Evolutionary conservation across 1,139 yeast species (phyloP).

Genomic region (Protomyces inundatus): DNA sequence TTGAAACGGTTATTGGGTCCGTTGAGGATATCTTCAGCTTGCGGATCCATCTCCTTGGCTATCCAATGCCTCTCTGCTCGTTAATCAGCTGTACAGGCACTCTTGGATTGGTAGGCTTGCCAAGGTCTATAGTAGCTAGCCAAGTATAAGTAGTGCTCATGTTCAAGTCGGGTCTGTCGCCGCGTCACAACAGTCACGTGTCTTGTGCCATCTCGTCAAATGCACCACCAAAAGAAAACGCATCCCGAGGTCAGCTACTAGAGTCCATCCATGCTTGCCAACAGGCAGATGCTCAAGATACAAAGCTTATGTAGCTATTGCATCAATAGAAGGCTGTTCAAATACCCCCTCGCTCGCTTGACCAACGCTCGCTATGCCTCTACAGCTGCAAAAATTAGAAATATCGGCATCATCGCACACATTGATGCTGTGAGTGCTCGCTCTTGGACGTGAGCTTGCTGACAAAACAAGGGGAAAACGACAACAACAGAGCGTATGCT

Average conservation of each 20-base stretch:
- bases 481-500: conserved; percentile 90
- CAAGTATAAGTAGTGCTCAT: too few relatives aligned
- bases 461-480: conserved; percentile 67
- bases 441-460: background rate
- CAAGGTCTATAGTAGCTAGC: too few relatives aligned
- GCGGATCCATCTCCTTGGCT: background rate
- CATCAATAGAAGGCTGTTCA: background rate
- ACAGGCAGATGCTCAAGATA: too few relatives aligned
- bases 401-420: conserved; percentile 76
- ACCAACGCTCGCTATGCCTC: background rate
- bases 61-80: too few relatives aligned
- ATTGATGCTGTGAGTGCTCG: conserved; percentile 53
- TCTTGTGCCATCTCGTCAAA: too few relatives aligned
- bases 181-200: too few relatives aligned
- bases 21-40: background rate
- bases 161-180: too few relatives aligned
- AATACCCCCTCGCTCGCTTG: background rate
- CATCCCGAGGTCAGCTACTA: too few relatives aligned
- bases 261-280: too few relatives aligned
- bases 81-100: too few relatives aligned
- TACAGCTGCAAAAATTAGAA: conserved; percentile 45
- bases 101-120: too few relatives aligned
- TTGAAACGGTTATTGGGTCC: background rate
- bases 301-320: background rate
- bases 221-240: too few relatives aligned